A percentile compares a stretch with the other conserved stretches of the same genome.
Conservation (phyloP, 2,329 filamentous ascomycete genomes). For the Dothistroma septosporum region DNA sequence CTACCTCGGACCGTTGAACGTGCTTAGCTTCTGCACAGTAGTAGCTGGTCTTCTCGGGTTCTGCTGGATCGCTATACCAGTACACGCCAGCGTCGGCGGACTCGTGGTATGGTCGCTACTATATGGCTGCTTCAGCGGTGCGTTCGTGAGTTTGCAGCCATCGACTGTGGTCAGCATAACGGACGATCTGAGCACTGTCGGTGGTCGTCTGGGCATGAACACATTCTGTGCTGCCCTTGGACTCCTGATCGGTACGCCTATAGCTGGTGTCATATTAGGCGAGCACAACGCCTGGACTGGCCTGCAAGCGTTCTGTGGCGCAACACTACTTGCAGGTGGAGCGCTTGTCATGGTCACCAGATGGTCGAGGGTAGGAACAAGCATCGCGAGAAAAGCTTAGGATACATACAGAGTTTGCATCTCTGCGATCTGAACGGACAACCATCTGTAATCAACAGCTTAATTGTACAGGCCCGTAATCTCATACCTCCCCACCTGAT, state of each 20-base stretch:
- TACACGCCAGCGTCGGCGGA: slow-evolving; percentile 25
- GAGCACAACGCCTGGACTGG: slow-evolving; percentile 14
- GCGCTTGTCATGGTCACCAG: slow-evolving; percentile 19
- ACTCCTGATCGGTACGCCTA: slow-evolving; percentile 27
- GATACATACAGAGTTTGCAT: background rate
- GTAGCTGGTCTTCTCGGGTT: slow-evolving; percentile 24
- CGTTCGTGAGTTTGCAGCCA: slow-evolving; percentile 41
- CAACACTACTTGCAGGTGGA: slow-evolving; percentile 18
- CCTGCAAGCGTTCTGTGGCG: slow-evolving; percentile 25
- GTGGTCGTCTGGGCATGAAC: slow-evolving; percentile 26
- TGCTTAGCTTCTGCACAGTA: slow-evolving; percentile 37
- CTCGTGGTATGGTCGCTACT: slow-evolving; percentile 40
- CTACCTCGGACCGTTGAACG: slow-evolving; percentile 44
- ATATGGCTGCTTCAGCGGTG: slow-evolving; percentile 45
- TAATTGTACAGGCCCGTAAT: background rate
- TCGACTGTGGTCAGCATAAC: slow-evolving; percentile 31
- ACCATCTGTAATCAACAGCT: too few relatives aligned
- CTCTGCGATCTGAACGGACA: too few relatives aligned
- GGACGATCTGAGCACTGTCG: slow-evolving; percentile 21
- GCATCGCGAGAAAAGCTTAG: slow-evolving; percentile 17
- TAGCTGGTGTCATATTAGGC: slow-evolving; percentile 23
- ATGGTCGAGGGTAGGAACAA: slow-evolving; percentile 14
- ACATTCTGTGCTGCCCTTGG: slow-evolving; percentile 23
- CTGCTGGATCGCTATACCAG: slow-evolving; percentile 35
- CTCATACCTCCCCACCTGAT: slow-evolving; percentile 18